Percentiles rank a stretch among this genome's conserved stretches.
phyloP scores from a whole-genome alignment of 169 alveolate genomes.

The Plasmodium reichenowi region DNA sequence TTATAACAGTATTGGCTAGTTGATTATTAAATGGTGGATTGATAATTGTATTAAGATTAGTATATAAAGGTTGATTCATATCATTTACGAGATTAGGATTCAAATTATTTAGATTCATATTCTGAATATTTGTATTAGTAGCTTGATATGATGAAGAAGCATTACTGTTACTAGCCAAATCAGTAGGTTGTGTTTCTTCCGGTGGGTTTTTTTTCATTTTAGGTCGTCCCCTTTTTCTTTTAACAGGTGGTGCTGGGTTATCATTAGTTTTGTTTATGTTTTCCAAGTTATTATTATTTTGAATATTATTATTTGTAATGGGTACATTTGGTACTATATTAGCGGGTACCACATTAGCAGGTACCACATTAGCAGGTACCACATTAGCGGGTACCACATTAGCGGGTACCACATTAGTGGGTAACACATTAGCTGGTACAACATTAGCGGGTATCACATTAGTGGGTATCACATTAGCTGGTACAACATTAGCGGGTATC shows the following conservation, averaged over 20 bases:
- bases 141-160: neutral
- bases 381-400: too few relatives aligned
- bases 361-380: too few relatives aligned
- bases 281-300: neutral
- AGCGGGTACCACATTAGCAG: too few relatives aligned
- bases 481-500: too few relatives aligned
- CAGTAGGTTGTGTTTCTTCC: constrained; percentile 34
- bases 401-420: too few relatives aligned
- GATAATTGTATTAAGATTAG: constrained; percentile 9
- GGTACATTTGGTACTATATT: too few relatives aligned
- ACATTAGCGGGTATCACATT: too few relatives aligned
- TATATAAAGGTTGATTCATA: neutral
- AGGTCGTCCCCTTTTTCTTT: constrained; percentile 60
- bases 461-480: too few relatives aligned
- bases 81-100: neutral
- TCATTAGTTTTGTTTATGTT: neutral
- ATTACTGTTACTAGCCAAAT: constrained; percentile 11
- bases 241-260: constrained; percentile 19
- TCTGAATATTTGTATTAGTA: neutral
- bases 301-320: neutral
- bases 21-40: constrained; percentile 3
- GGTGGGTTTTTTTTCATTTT: constrained; percentile 48
- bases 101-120: neutral
- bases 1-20: constrained; percentile 17
- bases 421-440: too few relatives aligned